Conservation (phyloP, 192 early-diverging fungal genomes). For the Thoreauomyces humboldtii region DNA sequence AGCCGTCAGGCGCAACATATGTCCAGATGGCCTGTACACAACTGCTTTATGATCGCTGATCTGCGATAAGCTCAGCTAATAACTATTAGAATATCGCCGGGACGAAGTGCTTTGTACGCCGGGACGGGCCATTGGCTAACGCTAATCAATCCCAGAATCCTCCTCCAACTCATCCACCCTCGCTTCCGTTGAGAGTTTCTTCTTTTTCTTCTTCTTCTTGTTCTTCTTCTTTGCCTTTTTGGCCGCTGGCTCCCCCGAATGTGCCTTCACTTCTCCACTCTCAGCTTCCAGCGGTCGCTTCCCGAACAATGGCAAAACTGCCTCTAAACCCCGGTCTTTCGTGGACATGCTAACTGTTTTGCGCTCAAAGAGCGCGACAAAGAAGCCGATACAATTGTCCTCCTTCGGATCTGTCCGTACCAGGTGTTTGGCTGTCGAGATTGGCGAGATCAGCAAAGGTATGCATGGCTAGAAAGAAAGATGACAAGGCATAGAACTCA, state of each 20-base stretch:
- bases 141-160: too few species aligned
- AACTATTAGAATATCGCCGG: too few species aligned
- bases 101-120: too few species aligned
- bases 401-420: constrained; percentile 74
- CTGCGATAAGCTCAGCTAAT: too few species aligned
- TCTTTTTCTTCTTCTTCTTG: constrained; percentile 8
- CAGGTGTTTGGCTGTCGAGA: constrained; percentile 13
- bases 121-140: too few species aligned
- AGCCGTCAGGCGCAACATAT: too few species aligned
- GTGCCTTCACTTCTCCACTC: not conserved
- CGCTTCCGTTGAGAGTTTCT: too few species aligned
- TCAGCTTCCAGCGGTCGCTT: constrained; percentile 2
- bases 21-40: too few species aligned
- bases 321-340: not conserved
- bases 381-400: constrained; percentile 93
- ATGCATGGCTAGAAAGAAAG: not conserved
- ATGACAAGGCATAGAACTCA: not conserved
- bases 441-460: not conserved
- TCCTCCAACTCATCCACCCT: too few species aligned
- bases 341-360: constrained; percentile 15
- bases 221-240: not conserved
- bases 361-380: constrained; percentile 90
- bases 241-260: not conserved
- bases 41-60: too few species aligned
- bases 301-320: not conserved